Conservation (phyloP, 1,284 basidiomycete genomes). For the Papiliotrema nemorosa region DNA sequence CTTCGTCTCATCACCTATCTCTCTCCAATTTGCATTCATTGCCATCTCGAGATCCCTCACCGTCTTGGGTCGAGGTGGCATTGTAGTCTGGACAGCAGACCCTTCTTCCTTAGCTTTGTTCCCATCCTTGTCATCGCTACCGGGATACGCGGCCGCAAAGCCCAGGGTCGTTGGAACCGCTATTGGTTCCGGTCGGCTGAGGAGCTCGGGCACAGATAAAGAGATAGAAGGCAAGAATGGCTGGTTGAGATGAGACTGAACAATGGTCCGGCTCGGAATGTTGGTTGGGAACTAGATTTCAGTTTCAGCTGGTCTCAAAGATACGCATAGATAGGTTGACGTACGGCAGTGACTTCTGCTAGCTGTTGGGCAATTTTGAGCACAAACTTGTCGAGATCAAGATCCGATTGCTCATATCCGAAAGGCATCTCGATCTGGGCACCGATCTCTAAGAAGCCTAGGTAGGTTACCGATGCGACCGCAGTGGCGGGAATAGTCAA, state of each 20-base stretch:
- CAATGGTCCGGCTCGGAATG: slow-evolving; percentile 20
- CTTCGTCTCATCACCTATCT: slow-evolving; percentile 22
- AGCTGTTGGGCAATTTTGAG: slow-evolving; percentile 29
- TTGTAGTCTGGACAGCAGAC: background rate
- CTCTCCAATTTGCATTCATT: slow-evolving; percentile 30
- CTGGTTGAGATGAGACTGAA: slow-evolving; percentile 34
- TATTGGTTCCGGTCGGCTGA: slow-evolving; percentile 19
- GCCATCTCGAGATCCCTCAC: slow-evolving; percentile 30
- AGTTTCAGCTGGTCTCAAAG: background rate
- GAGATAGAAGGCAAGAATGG: slow-evolving; percentile 30
- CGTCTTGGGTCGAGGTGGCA: slow-evolving; percentile 13
- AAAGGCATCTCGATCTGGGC: slow-evolving; percentile 37
- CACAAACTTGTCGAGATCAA: slow-evolving; percentile 33
- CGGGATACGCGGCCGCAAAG: slow-evolving; percentile 7
- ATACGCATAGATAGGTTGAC: slow-evolving; percentile 3
- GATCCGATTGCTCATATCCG: slow-evolving; percentile 33
- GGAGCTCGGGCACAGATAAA: slow-evolving; percentile 20
- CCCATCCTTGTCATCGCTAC: slow-evolving; percentile 5
- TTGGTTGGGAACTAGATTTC: slow-evolving; percentile 26
- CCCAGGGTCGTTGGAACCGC: slow-evolving; percentile 15
- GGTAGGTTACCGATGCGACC: slow-evolving; percentile 23
- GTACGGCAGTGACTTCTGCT: slow-evolving; percentile 33
- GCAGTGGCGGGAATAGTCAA: slow-evolving; percentile 30
- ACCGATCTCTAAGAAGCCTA: slow-evolving; percentile 32
- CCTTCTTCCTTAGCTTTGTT: background rate